phyloP scores from a whole-genome alignment of 2,329 filamentous ascomycete species.

The Colletotrichum camelliae region DNA sequence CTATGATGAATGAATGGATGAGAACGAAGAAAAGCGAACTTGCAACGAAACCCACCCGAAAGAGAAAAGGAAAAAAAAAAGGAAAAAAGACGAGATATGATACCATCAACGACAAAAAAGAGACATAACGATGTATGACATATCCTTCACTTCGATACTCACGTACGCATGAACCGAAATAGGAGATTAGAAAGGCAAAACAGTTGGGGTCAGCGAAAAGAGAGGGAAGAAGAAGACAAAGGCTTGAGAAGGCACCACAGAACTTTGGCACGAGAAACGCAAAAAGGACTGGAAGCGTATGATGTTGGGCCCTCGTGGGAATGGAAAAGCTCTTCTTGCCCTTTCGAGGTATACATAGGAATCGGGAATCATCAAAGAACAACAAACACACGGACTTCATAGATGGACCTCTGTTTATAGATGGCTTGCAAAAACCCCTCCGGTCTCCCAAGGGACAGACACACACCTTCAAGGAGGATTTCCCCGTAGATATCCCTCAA shows the following conservation, averaged over 20 bases:
- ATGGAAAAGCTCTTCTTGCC: background rate
- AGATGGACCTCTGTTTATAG: background rate
- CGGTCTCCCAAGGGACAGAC: background rate
- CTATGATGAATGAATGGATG: constrained; percentile 9
- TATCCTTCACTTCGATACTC: background rate
- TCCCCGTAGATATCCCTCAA: constrained; percentile 2
- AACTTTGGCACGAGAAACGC: background rate
- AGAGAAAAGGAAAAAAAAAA: background rate
- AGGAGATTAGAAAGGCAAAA: background rate
- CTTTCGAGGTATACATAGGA: background rate
- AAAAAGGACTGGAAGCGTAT: background rate
- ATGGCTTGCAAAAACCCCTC: background rate
- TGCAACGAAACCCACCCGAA: background rate
- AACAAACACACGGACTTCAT: background rate
- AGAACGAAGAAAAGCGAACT: background rate
- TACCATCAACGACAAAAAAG: background rate
- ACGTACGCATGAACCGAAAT: background rate
- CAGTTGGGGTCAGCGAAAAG: background rate
- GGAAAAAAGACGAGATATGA: background rate
- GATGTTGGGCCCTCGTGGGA: background rate
- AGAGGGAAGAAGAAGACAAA: background rate
- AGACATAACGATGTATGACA: constrained; percentile 14
- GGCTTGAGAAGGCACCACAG: background rate
- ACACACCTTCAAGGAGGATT: background rate
- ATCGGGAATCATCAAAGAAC: background rate